Percentiles rank a stretch among this genome's conserved stretches.
Evolutionary conservation across 2,329 filamentous ascomycete species (phyloP).

Genomic region (Lojkania enalia): DNA sequence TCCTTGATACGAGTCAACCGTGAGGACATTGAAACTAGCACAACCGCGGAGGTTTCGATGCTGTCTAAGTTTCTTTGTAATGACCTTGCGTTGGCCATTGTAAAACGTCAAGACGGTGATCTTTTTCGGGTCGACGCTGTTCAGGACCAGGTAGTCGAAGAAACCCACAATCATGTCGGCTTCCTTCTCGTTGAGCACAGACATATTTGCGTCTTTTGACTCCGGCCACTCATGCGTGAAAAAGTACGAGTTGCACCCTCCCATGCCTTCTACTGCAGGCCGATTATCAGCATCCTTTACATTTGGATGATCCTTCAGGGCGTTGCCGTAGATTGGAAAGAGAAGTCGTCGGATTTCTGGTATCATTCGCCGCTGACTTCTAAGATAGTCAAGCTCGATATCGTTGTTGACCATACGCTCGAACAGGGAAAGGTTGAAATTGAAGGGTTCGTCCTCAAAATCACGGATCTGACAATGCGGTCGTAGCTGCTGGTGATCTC

Average conservation of each 20-base stretch:
- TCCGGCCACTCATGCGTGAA: conserved; percentile 70
- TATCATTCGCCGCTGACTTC: conserved; percentile 73
- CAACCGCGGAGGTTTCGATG: conserved; percentile 46
- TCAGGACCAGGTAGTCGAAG: conserved; percentile 70
- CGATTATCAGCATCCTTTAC: conserved; percentile 54
- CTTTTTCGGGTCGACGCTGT: conserved; percentile 60
- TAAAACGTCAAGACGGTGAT: conserved; percentile 90
- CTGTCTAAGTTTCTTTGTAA: conserved; percentile 56
- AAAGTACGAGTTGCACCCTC: conserved; percentile 61
- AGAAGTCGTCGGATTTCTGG: conserved; percentile 66
- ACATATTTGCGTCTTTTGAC: conserved; percentile 63
- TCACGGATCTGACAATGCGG: conserved; percentile 67
- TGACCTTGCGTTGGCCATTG: conserved; percentile 73
- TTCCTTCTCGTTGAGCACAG: conserved; percentile 70
- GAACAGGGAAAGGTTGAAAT: conserved; percentile 76
- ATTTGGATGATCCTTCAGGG: conserved; percentile 60
- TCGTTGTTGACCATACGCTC: conserved; percentile 72
- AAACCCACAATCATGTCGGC: conserved; percentile 76
- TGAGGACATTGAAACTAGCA: conserved; percentile 64
- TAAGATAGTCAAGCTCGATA: conserved; percentile 66
- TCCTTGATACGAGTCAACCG: conserved; percentile 87
- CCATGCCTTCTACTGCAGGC: conserved; percentile 65
- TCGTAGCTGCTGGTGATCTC: conserved; percentile 79
- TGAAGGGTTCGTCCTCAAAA: conserved; percentile 63
- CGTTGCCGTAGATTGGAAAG: conserved; percentile 61